Percentiles rank a stretch among this genome's conserved stretches.
phyloP scores from a whole-genome alignment of 2,329 filamentous ascomycete genomes.

The Akanthomyces lecanii region DNA sequence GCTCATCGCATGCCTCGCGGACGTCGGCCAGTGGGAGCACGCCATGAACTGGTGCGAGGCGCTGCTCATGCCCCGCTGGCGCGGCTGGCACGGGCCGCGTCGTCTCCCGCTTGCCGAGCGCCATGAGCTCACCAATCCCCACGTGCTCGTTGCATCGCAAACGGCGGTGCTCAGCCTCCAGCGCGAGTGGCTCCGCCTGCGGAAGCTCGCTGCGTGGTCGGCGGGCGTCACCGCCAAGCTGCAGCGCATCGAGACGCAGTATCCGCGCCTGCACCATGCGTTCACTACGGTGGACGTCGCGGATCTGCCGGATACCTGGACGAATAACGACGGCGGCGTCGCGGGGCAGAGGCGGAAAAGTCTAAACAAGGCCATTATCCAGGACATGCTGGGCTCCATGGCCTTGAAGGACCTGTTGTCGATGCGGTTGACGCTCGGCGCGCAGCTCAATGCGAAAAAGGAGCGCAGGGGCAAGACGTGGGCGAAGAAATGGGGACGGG shows the following conservation, averaged over 20 bases:
- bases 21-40: slow-evolving; percentile 53
- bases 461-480: background rate
- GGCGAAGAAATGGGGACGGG: slow-evolving; percentile 2
- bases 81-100: slow-evolving; percentile 58
- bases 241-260: slow-evolving; percentile 35
- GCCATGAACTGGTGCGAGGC: slow-evolving; percentile 74
- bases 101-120: slow-evolving; percentile 9
- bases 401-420: slow-evolving; percentile 26
- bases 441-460: slow-evolving; percentile 18
- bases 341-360: slow-evolving; percentile 16
- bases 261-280: slow-evolving; percentile 39
- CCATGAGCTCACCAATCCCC: slow-evolving; percentile 30
- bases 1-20: slow-evolving; percentile 64
- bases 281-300: slow-evolving; percentile 32
- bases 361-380: slow-evolving; percentile 28
- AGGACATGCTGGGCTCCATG: slow-evolving; percentile 25
- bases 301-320: slow-evolving; percentile 26
- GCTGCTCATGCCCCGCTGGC: slow-evolving; percentile 73
- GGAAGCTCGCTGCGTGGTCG: slow-evolving; percentile 47
- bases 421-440: slow-evolving; percentile 23
- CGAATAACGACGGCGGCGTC: background rate
- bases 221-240: slow-evolving; percentile 38
- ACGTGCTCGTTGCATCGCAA: slow-evolving; percentile 29
- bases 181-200: slow-evolving; percentile 47
- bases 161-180: slow-evolving; percentile 45